Conservation (phyloP, 129 eudicot genomes). For the Centaurea solstitialis region DNA sequence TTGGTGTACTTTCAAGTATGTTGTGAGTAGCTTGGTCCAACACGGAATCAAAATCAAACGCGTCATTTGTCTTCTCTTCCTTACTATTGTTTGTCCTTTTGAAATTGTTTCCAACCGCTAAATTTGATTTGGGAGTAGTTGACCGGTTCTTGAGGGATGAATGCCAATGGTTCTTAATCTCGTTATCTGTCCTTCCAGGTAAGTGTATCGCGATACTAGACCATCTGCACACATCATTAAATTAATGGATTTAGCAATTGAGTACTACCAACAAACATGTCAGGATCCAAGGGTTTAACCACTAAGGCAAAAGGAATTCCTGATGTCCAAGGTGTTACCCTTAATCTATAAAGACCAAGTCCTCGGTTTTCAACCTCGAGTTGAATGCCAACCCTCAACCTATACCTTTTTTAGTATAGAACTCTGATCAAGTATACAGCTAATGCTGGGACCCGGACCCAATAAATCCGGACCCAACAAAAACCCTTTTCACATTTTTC, state of each 20-base stretch:
- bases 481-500: neutral
- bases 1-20: slow-evolving; percentile 30
- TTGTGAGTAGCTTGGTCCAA: slow-evolving; percentile 10
- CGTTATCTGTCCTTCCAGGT: slow-evolving; percentile 38
- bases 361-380: no score
- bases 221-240: slow-evolving; percentile 13
- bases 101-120: neutral
- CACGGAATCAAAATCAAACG: slow-evolving; percentile 7
- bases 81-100: neutral
- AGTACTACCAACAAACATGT: neutral
- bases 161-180: slow-evolving; percentile 38
- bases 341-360: no score
- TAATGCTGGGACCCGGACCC: no score
- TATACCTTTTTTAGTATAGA: no score
- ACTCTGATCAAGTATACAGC: no score
- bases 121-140: slow-evolving; percentile 1
- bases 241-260: neutral
- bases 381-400: no score
- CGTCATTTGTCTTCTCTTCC: slow-evolving; percentile 11
- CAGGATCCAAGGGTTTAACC: no score
- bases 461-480: no score
- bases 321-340: no score
- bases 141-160: slow-evolving; percentile 32
- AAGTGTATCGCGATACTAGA: slow-evolving; percentile 22
- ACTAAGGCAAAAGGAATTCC: no score